phyloP scores from a whole-genome alignment of 208 protist species.

The Strigomonas culicis region DNA sequence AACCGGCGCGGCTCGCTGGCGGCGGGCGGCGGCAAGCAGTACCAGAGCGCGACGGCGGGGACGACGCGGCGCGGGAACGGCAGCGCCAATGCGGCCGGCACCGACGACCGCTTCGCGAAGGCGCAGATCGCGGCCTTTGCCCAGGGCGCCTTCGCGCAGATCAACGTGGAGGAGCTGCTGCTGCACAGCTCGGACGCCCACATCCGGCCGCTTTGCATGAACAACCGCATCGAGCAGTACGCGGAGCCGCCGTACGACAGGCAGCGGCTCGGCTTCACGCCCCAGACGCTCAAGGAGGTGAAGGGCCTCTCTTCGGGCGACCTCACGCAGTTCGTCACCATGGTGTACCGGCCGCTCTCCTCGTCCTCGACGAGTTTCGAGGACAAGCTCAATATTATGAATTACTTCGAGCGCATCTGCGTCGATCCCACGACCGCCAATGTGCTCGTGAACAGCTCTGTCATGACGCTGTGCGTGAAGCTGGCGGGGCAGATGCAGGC shows the following conservation, averaged over 20 bases:
- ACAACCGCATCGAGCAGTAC: slow-evolving; percentile 83
- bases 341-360: slow-evolving; percentile 43
- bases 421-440: slow-evolving; percentile 73
- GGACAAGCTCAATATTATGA: slow-evolving; percentile 78
- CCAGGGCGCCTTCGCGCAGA: slow-evolving; percentile 1
- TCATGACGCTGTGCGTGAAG: slow-evolving; percentile 86
- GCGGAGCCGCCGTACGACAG: slow-evolving; percentile 63
- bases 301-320: slow-evolving; percentile 38
- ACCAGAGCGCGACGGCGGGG: slow-evolving; percentile 14
- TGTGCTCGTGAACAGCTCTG: slow-evolving; percentile 86
- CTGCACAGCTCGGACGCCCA: slow-evolving; percentile 73
- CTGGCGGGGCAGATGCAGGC: slow-evolving; percentile 49
- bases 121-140: neutral
- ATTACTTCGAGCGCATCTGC: slow-evolving; percentile 85
- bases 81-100: neutral
- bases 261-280: slow-evolving; percentile 50
- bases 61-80: slow-evolving; percentile 8
- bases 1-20: slow-evolving; percentile 14
- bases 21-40: slow-evolving; percentile 14
- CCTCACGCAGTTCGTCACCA: slow-evolving; percentile 51
- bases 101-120: slow-evolving; percentile 8
- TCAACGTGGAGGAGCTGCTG: slow-evolving; percentile 45
- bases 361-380: slow-evolving; percentile 19
- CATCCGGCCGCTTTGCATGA: slow-evolving; percentile 87
- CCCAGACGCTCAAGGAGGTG: slow-evolving; percentile 52